These are phyloP conservation scores for Pseudogymnoascus sp. DNA, from an alignment of 2,329 filamentous ascomycete species.

Conservation along the genomic window DNA sequence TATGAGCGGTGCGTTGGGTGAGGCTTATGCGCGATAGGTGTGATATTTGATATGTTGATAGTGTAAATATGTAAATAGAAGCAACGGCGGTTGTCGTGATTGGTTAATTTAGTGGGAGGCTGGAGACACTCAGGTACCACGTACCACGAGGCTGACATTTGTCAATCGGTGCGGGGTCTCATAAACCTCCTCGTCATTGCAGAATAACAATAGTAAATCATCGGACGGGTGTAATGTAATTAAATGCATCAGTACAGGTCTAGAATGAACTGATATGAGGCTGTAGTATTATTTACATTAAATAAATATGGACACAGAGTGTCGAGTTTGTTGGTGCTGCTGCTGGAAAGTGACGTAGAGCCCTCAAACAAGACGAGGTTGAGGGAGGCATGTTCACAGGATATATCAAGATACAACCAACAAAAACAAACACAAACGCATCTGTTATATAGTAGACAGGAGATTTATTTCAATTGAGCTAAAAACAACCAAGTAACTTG, in stretches of 20 bases:
- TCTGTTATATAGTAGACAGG: not conserved
- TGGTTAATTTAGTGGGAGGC: conserved; percentile 1
- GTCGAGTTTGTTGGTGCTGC: not conserved
- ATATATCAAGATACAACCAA: not conserved
- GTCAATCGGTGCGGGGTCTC: not conserved
- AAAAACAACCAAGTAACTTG: conserved; percentile 1
- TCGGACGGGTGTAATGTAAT: not conserved
- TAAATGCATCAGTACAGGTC: not conserved
- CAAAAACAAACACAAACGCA: not conserved
- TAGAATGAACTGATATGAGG: not conserved
- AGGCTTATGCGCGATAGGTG: not conserved
- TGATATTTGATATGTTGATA: not conserved
- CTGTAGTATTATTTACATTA: not conserved
- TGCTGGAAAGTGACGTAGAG: not conserved
- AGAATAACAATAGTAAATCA: not conserved
- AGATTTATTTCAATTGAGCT: conserved; percentile 6
- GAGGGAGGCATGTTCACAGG: not conserved
- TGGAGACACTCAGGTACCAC: not conserved
- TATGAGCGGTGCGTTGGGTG: not conserved
- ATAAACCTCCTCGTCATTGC: not conserved
- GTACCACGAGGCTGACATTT: not conserved
- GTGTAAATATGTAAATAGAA: conserved; percentile 7
- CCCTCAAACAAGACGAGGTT: not conserved
- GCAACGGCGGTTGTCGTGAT: not conserved
- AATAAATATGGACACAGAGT: not conserved